Base-by-base conservation (phyloP, 345 rosid species). In the rapeseed (Brassica napus) region DNA sequence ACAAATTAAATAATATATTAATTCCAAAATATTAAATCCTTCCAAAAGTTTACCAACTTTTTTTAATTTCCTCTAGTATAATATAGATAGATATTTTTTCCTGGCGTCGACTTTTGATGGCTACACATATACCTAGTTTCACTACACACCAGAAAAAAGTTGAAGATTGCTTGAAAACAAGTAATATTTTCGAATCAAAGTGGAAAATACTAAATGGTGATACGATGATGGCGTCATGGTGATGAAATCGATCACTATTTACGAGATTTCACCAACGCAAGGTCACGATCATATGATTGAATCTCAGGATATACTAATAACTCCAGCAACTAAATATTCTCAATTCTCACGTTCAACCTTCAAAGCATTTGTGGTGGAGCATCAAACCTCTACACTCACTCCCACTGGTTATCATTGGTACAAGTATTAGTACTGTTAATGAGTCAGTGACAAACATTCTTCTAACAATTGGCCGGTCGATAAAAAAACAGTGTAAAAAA, bases 261-360 rank as follows among this genome's bases (percentile, higher is more conserved):
- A 61, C 37, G 59, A 69, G 34, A 26, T 28, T 68, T 23, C 57
- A 60, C 39, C 65, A 79, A 63, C 64, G 57, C 71, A 74, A 69
- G 71, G 57, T 69, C 75, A 80, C 66, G 64, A 54, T 80, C 71
- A 35, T 28, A 61, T 73, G 66, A 74, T 24, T 73, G 44, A 35
- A 61, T 68, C 65, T 61, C 65, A 16, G 30, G 59, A 15, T 49
- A 73, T 66, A 34, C 49, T 21, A 44, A 60, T 68, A 68, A 68
- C 23, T 68, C 65, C 66, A 79, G 71, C 75, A 15, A 79, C 75
- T 65, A 69, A 61, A 68, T 69, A 74, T 79, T 61, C 60, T 74
- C 66, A 62, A 47, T 66, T 39, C 77, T 72, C 73, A 66, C 26
- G 69, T 62, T 49, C 39, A 68, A 74, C 61, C 34, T 61, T 37